Conservation (phyloP, 208 protist genomes). For the Endotrypanum monterogeii region DNA sequence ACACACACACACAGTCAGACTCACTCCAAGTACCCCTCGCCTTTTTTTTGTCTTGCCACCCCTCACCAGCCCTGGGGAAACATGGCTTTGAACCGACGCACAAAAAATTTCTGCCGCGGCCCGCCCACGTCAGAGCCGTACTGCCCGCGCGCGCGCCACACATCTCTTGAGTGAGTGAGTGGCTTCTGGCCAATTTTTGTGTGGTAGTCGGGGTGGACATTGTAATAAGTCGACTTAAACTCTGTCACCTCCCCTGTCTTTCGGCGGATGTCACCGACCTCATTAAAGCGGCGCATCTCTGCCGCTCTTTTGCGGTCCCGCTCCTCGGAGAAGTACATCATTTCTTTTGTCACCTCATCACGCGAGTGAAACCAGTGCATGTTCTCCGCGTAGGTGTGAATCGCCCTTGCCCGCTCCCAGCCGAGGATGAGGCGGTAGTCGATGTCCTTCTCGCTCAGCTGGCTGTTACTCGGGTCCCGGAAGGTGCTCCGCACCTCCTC, state of each 20-base stretch:
- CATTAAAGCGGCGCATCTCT: conserved; percentile 61
- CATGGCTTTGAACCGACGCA: conserved; percentile 86
- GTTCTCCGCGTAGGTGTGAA: conserved; percentile 83
- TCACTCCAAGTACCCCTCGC: neutral
- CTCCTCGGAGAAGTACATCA: conserved; percentile 79
- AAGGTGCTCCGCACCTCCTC: conserved; percentile 81
- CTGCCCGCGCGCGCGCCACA: conserved; percentile 86
- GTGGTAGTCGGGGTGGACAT: conserved; percentile 89
- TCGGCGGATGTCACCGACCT: conserved; percentile 42
- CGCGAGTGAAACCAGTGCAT: conserved; percentile 93
- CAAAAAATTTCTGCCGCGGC: conserved; percentile 88
- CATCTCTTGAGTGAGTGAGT: conserved; percentile 72
- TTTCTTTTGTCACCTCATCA: conserved; percentile 86
- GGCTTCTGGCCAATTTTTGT: conserved; percentile 73
- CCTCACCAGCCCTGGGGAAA: conserved; percentile 87
- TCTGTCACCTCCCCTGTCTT: conserved; percentile 83
- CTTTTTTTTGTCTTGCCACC: neutral
- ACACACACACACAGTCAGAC: no score
- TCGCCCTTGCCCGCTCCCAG: conserved; percentile 72
- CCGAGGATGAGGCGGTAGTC: conserved; percentile 84
- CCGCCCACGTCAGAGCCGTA: conserved; percentile 87
- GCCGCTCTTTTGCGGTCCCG: conserved; percentile 55
- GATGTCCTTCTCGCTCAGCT: conserved; percentile 60
- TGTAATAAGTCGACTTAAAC: conserved; percentile 86
- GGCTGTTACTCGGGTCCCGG: conserved; percentile 57